A percentile compares a stretch with the other conserved stretches of the same genome.
phyloP scores from a whole-genome alignment of 441 rosid genomes.

The Erodium chrysanthum region DNA sequence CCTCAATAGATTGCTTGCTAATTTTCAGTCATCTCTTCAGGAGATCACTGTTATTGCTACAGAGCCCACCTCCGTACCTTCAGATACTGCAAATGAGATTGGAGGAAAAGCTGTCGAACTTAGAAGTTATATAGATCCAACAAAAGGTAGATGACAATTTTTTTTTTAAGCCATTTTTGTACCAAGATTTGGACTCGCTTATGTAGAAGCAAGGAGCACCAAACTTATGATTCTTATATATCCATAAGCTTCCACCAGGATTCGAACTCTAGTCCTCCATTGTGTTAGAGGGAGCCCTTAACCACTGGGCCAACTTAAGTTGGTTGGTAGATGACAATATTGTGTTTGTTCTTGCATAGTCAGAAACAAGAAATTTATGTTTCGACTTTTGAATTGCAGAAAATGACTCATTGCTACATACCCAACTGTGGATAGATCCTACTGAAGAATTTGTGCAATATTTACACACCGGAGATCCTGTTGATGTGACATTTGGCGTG shows the following conservation, averaged over 20 bases:
- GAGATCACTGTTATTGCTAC: conserved; percentile 89
- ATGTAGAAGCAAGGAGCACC: too few relatives aligned
- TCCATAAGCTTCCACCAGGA: too few relatives aligned
- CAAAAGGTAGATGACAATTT: conserved; percentile 66
- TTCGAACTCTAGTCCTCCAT: too few relatives aligned
- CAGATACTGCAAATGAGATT: conserved; percentile 61
- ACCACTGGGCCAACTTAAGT: too few relatives aligned
- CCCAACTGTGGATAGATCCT: conserved; percentile 93
- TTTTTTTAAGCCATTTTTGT: too few relatives aligned
- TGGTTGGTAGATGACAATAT: too few relatives aligned
- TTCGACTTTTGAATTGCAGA: conserved; percentile 37
- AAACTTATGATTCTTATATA: too few relatives aligned
- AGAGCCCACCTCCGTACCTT: conserved; percentile 47
- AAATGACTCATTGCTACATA: conserved; percentile 60
- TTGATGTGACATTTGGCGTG: conserved; percentile 75
- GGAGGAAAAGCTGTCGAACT: conserved; percentile 93
- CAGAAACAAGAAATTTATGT: conserved; percentile 15
- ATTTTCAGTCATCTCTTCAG: conserved; percentile 90
- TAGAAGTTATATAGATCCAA: conserved; percentile 77
- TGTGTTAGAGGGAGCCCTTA: too few relatives aligned
- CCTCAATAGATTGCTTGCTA: conserved; percentile 67
- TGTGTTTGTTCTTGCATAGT: conserved; percentile 1
- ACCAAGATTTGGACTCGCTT: too few relatives aligned
- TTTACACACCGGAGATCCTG: conserved; percentile 62
- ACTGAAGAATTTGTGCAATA: conserved; percentile 80